Percentiles rank a stretch among this genome's conserved stretches.
phyloP scores from a whole-genome alignment of 2,329 filamentous ascomycete species.

The Sclerotinia borealis region DNA sequence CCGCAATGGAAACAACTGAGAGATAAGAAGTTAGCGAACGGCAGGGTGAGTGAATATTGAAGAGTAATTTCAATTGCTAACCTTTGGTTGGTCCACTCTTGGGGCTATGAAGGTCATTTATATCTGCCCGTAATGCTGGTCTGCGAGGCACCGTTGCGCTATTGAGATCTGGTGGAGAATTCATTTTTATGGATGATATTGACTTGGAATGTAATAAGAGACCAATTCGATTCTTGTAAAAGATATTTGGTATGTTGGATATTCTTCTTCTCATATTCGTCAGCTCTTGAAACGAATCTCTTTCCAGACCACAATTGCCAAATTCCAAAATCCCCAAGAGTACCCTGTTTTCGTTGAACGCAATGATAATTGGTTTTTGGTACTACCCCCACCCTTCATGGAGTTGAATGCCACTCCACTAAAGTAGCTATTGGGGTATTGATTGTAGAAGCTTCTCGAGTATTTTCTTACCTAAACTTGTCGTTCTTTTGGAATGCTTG shows the following conservation, averaged over 20 bases:
- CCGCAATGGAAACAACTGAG: constrained; percentile 30
- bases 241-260: background rate
- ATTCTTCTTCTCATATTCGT: background rate
- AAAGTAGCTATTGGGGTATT: too few relatives aligned
- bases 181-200: background rate
- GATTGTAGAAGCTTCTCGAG: background rate
- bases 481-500: background rate
- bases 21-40: background rate
- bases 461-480: background rate
- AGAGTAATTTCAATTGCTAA: constrained; percentile 16
- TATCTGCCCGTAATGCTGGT: constrained; percentile 8
- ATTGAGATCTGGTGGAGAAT: constrained; percentile 1
- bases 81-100: constrained; percentile 27
- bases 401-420: background rate
- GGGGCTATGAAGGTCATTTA: constrained; percentile 20
- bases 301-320: too few relatives aligned
- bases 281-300: too few relatives aligned
- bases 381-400: background rate
- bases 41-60: background rate
- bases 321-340: background rate
- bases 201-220: background rate
- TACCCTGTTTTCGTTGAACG: background rate
- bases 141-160: constrained; percentile 3
- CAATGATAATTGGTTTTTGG: background rate
- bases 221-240: background rate